Conservation (phyloP, 208 protist species). For the Sergeia podlipaevii region DNA sequence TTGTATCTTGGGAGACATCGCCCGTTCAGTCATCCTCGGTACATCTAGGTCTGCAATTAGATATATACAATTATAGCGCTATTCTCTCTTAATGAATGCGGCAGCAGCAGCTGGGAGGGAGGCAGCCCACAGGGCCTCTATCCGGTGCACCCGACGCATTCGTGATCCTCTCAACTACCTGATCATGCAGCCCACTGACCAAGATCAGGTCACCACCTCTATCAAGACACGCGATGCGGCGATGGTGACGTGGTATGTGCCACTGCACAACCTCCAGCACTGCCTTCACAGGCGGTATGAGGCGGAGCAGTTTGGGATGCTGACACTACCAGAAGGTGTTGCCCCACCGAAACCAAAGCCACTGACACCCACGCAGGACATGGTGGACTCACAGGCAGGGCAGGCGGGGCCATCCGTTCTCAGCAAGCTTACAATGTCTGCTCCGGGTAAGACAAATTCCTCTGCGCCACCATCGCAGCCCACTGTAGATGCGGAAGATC, state of each 20-base stretch:
- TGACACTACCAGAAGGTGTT: slow-evolving; percentile 40
- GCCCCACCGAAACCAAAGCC: slow-evolving; percentile 21
- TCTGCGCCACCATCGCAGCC: neutral
- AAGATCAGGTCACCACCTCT: slow-evolving; percentile 53
- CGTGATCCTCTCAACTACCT: slow-evolving; percentile 75
- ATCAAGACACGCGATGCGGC: slow-evolving; percentile 63
- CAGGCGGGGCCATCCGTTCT: slow-evolving; percentile 15
- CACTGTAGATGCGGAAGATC: neutral
- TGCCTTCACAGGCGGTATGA: slow-evolving; percentile 73
- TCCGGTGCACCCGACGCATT: slow-evolving; percentile 76
- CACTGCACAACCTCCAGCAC: slow-evolving; percentile 59
- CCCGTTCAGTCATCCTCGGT: no score
- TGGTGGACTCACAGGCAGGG: slow-evolving; percentile 12
- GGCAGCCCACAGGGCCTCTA: slow-evolving; percentile 14
- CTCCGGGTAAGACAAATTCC: neutral
- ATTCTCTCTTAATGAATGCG: slow-evolving; percentile 7
- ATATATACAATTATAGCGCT: neutral
- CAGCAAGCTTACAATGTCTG: slow-evolving; percentile 11
- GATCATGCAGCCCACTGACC: slow-evolving; percentile 73
- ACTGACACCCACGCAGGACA: slow-evolving; percentile 33
- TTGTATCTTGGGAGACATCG: no score
- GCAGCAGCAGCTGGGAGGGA: slow-evolving; percentile 1
- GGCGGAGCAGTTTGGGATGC: slow-evolving; percentile 76
- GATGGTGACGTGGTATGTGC: slow-evolving; percentile 80
- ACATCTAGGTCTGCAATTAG: no score